These are phyloP conservation scores for Leccinum boreale DNA, from an alignment of 768 basidiomycete genomes.

Conservation along the genomic window DNA sequence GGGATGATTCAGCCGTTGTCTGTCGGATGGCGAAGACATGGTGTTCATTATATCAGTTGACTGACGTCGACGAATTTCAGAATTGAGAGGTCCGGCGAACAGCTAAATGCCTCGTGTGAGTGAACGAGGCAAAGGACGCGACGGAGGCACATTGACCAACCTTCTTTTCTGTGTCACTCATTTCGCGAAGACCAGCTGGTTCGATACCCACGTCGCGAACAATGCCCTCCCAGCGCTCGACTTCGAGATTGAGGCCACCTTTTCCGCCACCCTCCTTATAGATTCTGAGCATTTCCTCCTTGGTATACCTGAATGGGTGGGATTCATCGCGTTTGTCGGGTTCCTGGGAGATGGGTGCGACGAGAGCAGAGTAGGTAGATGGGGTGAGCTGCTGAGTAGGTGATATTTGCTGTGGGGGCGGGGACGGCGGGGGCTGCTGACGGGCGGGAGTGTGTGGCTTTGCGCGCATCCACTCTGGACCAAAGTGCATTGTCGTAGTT, in stretches of 20 bases:
- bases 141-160: constrained; percentile 39
- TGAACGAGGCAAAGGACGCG: constrained; percentile 13
- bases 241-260: constrained; percentile 75
- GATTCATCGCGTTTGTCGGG: constrained; percentile 59
- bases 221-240: constrained; percentile 87
- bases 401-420: constrained; percentile 46
- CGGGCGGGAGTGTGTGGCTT: constrained; percentile 60
- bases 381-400: constrained; percentile 50
- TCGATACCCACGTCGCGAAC: constrained; percentile 72
- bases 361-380: constrained; percentile 70
- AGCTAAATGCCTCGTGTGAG: constrained; percentile 50
- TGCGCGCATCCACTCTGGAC: constrained; percentile 90
- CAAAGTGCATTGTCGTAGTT: constrained; percentile 80
- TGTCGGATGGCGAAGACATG: constrained; percentile 54
- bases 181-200: constrained; percentile 74
- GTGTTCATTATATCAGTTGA: constrained; percentile 70
- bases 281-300: constrained; percentile 79
- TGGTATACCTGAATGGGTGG: constrained; percentile 84
- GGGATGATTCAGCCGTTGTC: constrained; percentile 54
- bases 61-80: constrained; percentile 83
- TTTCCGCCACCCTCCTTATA: constrained; percentile 77
- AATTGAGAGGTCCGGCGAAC: constrained; percentile 77
- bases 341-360: constrained; percentile 40
- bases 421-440: constrained; percentile 55
- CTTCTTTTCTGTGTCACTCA: constrained; percentile 85